Conservation (phyloP, 1,284 basidiomycete species). For the Ceratobasidium sp. region DNA sequence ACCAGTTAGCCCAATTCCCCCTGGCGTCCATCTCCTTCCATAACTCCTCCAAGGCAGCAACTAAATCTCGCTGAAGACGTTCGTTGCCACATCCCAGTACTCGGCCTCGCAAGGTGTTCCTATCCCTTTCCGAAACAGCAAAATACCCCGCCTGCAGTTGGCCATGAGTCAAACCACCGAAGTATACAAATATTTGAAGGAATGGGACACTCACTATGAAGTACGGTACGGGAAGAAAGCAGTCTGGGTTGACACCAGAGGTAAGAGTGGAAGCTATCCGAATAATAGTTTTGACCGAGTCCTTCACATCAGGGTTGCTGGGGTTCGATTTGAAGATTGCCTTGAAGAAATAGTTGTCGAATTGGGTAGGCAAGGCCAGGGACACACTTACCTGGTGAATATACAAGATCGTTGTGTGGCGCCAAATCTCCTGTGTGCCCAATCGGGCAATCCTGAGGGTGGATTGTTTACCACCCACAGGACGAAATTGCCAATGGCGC, state of each 20-base stretch:
- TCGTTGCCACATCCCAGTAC: conserved; percentile 1
- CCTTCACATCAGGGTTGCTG: background rate
- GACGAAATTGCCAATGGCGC: conserved; percentile 1
- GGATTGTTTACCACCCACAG: background rate
- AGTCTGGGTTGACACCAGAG: conserved; percentile 10
- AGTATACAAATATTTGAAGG: background rate
- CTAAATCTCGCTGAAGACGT: background rate
- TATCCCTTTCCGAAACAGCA: background rate
- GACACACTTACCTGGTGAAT: background rate
- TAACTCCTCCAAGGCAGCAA: background rate
- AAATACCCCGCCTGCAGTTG: background rate
- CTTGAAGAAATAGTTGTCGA: background rate
- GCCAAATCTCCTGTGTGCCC: conserved; percentile 23
- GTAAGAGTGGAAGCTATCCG: background rate
- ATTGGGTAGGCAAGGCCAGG: background rate
- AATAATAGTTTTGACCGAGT: conserved; percentile 19
- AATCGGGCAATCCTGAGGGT: conserved; percentile 4
- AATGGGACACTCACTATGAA: conserved; percentile 10
- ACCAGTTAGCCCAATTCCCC: conserved; percentile 21
- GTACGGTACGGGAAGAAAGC: conserved; percentile 14
- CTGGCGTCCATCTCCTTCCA: conserved; percentile 19
- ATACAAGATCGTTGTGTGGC: conserved; percentile 11
- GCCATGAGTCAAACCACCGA: background rate
- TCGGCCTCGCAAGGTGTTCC: background rate
- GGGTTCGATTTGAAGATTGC: background rate